phyloP scores from a whole-genome alignment of 2,329 filamentous ascomycete species.

The Fusarium sp. region DNA sequence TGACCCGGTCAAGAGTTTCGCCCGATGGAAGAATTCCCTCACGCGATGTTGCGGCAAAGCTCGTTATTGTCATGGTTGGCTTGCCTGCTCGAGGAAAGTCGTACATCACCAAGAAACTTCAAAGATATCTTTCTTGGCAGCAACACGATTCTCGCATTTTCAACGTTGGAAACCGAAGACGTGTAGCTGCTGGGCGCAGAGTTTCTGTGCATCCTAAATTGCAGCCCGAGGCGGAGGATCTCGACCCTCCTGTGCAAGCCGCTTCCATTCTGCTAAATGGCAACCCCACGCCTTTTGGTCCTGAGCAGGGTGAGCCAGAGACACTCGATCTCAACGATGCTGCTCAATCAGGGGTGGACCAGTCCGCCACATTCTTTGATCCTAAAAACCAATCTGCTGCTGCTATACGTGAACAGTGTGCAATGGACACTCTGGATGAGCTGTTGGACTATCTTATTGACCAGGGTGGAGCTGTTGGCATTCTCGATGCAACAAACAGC shows the following conservation, averaged over 20 bases:
- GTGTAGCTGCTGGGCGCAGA: slow-evolving; percentile 77
- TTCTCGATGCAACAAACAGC: slow-evolving; percentile 97
- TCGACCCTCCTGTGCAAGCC: slow-evolving; percentile 64
- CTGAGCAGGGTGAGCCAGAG: slow-evolving; percentile 56
- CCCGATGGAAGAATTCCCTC: slow-evolving; percentile 95
- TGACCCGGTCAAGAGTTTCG: slow-evolving; percentile 95
- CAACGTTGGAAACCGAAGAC: slow-evolving; percentile 93
- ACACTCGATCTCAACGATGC: slow-evolving; percentile 53
- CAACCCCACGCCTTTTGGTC: slow-evolving; percentile 54
- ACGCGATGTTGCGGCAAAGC: slow-evolving; percentile 93
- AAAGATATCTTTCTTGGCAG: slow-evolving; percentile 95
- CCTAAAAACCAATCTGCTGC: slow-evolving; percentile 86
- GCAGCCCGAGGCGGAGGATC: slow-evolving; percentile 53
- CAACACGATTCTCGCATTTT: slow-evolving; percentile 97
- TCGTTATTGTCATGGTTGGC: slow-evolving; percentile 98
- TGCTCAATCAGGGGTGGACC: slow-evolving; percentile 73
- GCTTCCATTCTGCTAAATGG: slow-evolving; percentile 72
- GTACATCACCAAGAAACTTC: slow-evolving; percentile 98
- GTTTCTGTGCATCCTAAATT: slow-evolving; percentile 53
- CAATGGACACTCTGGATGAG: slow-evolving; percentile 92
- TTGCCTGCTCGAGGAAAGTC: slow-evolving; percentile 95
- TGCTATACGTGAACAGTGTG: slow-evolving; percentile 89
- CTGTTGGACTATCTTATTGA: slow-evolving; percentile 89
- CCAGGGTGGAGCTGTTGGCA: slow-evolving; percentile 88
- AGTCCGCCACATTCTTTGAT: slow-evolving; percentile 94